Evolutionary conservation across 495 filamentous ascomycete species (phyloP).

Genomic region (Xylaria nigripes): DNA sequence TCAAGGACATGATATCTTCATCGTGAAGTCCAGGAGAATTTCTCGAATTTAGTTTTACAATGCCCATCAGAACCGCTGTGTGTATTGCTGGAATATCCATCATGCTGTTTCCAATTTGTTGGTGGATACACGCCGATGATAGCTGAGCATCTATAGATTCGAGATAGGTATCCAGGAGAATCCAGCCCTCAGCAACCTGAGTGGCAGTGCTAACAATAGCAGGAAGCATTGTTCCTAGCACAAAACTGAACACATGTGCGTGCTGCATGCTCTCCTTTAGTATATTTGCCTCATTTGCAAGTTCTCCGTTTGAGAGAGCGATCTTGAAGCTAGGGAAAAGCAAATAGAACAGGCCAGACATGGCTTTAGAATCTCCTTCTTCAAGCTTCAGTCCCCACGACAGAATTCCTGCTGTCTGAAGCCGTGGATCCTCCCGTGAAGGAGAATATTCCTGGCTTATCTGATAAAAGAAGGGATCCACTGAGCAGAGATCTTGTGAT

Average conservation of each 20-base stretch:
- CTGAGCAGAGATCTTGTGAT: constrained; percentile 38
- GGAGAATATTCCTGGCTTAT: constrained; percentile 42
- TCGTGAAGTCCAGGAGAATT: neutral
- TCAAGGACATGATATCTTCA: constrained; percentile 14
- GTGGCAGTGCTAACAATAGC: constrained; percentile 28
- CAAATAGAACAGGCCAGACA: constrained; percentile 41
- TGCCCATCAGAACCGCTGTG: constrained; percentile 8
- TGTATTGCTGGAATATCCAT: constrained; percentile 17
- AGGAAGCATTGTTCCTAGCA: constrained; percentile 37
- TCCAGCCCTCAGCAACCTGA: constrained; percentile 19
- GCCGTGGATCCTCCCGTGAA: constrained; percentile 37
- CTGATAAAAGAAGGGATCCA: constrained; percentile 41
- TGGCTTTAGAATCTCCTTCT: constrained; percentile 34
- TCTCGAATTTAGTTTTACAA: constrained; percentile 6
- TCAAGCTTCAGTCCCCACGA: constrained; percentile 40
- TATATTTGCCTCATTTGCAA: constrained; percentile 32
- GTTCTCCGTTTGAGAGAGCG: constrained; percentile 34
- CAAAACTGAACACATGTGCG: constrained; percentile 33
- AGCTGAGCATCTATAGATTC: constrained; percentile 23
- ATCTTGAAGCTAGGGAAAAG: constrained; percentile 44
- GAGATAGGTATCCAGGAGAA: constrained; percentile 34
- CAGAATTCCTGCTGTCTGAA: constrained; percentile 41
- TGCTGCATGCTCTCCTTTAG: constrained; percentile 34
- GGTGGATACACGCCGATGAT: constrained; percentile 18
- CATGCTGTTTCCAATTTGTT: constrained; percentile 22